Base-by-base conservation (phyloP, 257 asterid genomes). In the Nicotiana paniculata region DNA sequence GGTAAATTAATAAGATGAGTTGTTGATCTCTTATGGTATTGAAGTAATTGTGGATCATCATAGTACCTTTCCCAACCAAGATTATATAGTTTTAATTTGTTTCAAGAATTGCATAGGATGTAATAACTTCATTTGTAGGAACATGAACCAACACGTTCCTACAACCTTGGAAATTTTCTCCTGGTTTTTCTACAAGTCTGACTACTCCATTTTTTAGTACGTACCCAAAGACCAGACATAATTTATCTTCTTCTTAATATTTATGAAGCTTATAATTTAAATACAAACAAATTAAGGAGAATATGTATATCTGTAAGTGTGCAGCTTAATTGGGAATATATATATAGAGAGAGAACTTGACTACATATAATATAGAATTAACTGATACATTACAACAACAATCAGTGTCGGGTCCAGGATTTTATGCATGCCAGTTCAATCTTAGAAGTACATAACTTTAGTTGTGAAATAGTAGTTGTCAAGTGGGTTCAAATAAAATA, bases 11-110 rank as follows among this genome's bases (percentile, higher is more conserved):
- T 88, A 66, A 88, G 91, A 77, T 88, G 85, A 35, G 84, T 83
- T 0, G 91, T 86, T 24, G 86, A 88, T 67, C 91, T 79, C 77
- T 88, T 88, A 51, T 88, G 91, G 85, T 84, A 88, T 59, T 88
- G 91, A 37, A 86, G 86, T 30, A 88, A 86, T 4, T 85, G 86
- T 16, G 88, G 91, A 69, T 88, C 91, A 24, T 88, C 89, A 51
- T 88, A 84, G 15, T 88, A 88, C 75, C 91, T 88, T 77, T 88
- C 91, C 91, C 91, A 88, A 6, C 91, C 91, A 6, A 88, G 83
- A 0, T 80, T 57, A 2, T 59, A 4, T 13, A 88, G 80, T 80
- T 86, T 88, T 21, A 21, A 21, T 21, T 21, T 6, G 76, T 77
- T 62, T 88, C 91, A 9, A 88, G 89, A 55, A 84, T 66, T 9